Evolutionary conservation across 1,139 yeast genomes (phyloP), one percentile per base, ranked within the genome.

Genomic region (Lodderomyces jiufengensis): DNA sequence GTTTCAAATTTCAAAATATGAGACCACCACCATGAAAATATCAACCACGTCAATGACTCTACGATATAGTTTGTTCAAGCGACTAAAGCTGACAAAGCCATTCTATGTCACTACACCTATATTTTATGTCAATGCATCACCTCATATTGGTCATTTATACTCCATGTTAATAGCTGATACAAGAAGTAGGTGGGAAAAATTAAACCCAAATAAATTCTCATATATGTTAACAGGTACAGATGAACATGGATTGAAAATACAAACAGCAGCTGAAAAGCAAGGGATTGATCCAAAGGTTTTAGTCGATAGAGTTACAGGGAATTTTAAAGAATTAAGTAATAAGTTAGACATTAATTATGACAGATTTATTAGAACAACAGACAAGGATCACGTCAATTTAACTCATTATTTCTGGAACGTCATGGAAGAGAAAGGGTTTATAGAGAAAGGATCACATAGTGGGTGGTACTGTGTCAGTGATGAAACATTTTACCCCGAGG

Each of bases 391-490:
- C 58, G 46, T 73, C 0, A 57, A 48, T 2, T 77, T 88, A 1
- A 95, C 88, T 2, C 63, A 66, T 29, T 60, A 66, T 32, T 71
- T 92, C 43, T 92, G 98, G 98, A 58, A 66, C 1, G 44, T 63
- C 4, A 73, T 94, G 48, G 45, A 60, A 33, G 62, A 70, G 1
- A 76, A 72, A 34, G 94, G 87, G 0, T 76, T 65, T 47, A 84
- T 94, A 3, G 87, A 88, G 54, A 75, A 82, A 52, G 96, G 95
- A 3, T 62, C 73, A 20, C 98, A 92, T 56, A 61, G 76, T 34
- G 99, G 99, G 1, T 92, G 97, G 97, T 92, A 94, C 54, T 86
- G 95, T 8, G 69, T 90, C 5, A 83, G 95, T 35, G 98, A 94
- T 53, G 99, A 92, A 59, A 84, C 97, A 0, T 92, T 92, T 52